These are phyloP conservation scores for Piper betle DNA, from an alignment of 164 flowering plant species.

Conservation along the genomic window DNA sequence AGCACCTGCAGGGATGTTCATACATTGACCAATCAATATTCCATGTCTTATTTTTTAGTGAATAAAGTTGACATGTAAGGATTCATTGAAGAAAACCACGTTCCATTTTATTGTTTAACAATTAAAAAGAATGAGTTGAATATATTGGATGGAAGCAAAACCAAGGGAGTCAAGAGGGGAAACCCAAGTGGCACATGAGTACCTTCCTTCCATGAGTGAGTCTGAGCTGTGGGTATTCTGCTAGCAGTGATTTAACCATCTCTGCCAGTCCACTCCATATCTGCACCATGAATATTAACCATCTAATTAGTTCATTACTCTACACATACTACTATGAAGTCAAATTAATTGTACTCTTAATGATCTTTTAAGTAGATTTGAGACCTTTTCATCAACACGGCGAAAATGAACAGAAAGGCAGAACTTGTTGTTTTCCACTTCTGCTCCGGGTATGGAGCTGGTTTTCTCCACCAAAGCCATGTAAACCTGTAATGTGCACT, in stretches of 20 bases:
- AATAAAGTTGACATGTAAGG: no score
- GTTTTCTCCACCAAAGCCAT: conserved; percentile 54
- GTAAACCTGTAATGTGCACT: conserved; percentile 49
- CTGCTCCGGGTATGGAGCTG: conserved; percentile 63
- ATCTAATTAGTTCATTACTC: no score
- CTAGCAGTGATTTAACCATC: conserved; percentile 46
- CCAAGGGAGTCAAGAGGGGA: neutral
- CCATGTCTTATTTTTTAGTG: no score
- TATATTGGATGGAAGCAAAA: neutral
- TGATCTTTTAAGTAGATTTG: no score
- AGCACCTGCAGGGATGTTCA: conserved; percentile 44
- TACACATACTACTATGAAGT: no score
- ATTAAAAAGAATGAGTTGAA: no score
- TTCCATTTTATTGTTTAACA: no score
- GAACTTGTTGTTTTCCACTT: conserved; percentile 84
- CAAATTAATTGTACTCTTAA: no score
- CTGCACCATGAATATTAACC: conserved; percentile 28
- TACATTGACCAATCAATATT: no score
- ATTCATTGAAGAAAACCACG: no score
- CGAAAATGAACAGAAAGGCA: conserved; percentile 88
- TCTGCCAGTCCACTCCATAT: conserved; percentile 67
- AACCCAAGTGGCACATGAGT: conserved; percentile 2
- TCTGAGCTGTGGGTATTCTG: conserved; percentile 53
- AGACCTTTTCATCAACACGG: conserved; percentile 84
- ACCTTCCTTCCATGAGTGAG: conserved; percentile 78